A percentile compares a stretch with the other conserved stretches of the same genome.
These are phyloP conservation scores for Tetrapisispora pingtungensis DNA, from an alignment of 805 yeast species.

Conservation along the genomic window DNA sequence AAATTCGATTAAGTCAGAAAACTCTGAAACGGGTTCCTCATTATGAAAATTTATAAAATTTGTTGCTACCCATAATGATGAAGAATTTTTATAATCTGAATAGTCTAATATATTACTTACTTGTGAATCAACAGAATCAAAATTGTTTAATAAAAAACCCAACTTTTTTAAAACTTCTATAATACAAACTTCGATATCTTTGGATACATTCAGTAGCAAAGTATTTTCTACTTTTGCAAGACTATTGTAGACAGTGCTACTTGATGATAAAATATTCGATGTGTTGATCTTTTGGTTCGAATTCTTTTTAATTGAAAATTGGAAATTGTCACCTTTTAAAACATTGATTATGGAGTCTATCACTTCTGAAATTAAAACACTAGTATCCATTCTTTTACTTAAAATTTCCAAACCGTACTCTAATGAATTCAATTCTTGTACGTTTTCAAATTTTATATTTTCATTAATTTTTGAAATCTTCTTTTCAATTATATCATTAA, in stretches of 20 bases:
- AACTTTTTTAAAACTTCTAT: constrained; percentile 11
- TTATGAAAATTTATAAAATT: constrained; percentile 15
- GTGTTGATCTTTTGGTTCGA: constrained; percentile 12
- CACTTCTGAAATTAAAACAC: constrained; percentile 1
- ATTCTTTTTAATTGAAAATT: background rate
- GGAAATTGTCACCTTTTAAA: background rate
- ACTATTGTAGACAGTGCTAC: constrained; percentile 1
- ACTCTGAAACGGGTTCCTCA: too few species aligned
- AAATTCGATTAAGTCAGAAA: constrained; percentile 6
- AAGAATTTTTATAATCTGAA: constrained; percentile 8
- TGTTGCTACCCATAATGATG: constrained; percentile 33
- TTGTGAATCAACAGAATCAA: constrained; percentile 3
- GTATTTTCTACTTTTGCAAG: background rate
- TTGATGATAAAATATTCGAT: constrained; percentile 12
- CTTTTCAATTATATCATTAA: constrained; percentile 5
- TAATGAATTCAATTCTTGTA: constrained; percentile 5
- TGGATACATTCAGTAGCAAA: constrained; percentile 16
- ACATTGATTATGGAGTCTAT: background rate
- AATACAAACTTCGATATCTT: background rate
- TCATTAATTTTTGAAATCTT: constrained; percentile 5
- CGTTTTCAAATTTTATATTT: constrained; percentile 11
- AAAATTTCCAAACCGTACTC: constrained; percentile 8
- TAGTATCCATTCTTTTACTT: constrained; percentile 2
- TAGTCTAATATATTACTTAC: constrained; percentile 17
- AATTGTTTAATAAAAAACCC: constrained; percentile 9